Percentiles rank a stretch among this genome's conserved stretches.
Conservation (phyloP, 345 rosid genomes). For the Bruguiera parviflora region DNA sequence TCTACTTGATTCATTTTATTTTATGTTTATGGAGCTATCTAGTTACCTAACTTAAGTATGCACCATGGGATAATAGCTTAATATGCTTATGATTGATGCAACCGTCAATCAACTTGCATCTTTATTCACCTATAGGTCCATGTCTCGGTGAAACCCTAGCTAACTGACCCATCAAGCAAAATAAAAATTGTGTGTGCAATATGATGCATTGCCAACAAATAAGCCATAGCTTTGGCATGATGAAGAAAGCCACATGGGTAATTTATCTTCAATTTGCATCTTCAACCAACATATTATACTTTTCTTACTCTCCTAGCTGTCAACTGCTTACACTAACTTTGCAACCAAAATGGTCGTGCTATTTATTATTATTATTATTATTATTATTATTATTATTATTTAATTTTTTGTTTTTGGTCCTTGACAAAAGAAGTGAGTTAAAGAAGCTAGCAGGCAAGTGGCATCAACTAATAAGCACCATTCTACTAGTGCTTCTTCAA, state of each 20-base stretch:
- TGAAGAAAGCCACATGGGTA: conserved; percentile 8
- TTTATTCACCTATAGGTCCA: background rate
- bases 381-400: too few relatives aligned
- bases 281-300: too few relatives aligned
- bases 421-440: too few relatives aligned
- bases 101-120: conserved; percentile 8
- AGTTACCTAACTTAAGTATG: conserved; percentile 1
- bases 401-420: too few relatives aligned
- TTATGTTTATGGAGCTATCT: background rate
- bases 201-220: conserved; percentile 1
- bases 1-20: background rate
- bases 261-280: too few relatives aligned
- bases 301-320: too few relatives aligned
- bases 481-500: background rate
- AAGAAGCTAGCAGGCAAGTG: too few relatives aligned
- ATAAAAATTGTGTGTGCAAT: background rate
- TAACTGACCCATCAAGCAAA: conserved; percentile 16
- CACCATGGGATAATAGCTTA: conserved; percentile 17
- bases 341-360: too few relatives aligned
- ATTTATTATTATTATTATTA: too few relatives aligned
- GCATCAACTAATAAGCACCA: background rate
- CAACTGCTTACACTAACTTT: too few relatives aligned
- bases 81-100: conserved; percentile 29
- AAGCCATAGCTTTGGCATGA: conserved; percentile 6
- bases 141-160: conserved; percentile 20